phyloP scores from a whole-genome alignment of 768 basidiomycete species.

The Amanita exitialis region DNA sequence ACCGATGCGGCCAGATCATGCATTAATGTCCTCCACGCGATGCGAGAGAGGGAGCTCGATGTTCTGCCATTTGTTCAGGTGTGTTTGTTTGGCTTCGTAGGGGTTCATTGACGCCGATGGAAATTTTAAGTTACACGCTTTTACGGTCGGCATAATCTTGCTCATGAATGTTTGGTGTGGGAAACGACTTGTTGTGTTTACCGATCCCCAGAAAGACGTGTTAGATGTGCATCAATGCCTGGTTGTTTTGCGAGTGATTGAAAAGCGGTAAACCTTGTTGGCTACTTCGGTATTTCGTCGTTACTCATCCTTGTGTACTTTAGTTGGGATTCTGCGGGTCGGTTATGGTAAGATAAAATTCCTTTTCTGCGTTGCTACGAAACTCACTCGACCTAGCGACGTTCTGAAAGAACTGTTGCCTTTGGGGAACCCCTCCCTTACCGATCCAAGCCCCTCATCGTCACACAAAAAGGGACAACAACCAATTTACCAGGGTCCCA shows the following conservation, averaged over 20 bases:
- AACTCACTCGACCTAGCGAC: background rate
- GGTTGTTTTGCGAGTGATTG: background rate
- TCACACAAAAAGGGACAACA: slow-evolving; percentile 56
- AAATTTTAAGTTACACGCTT: background rate
- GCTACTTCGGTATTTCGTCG: background rate
- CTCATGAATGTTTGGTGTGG: background rate
- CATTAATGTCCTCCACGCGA: slow-evolving; percentile 64
- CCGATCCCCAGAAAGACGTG: background rate
- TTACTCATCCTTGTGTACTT: background rate
- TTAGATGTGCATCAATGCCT: background rate
- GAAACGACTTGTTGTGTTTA: background rate
- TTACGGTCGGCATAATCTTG: background rate
- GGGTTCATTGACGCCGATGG: background rate
- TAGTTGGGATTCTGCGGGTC: background rate
- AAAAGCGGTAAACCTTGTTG: background rate
- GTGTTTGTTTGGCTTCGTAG: background rate
- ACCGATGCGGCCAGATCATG: slow-evolving; percentile 77
- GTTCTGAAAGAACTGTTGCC: slow-evolving; percentile 14
- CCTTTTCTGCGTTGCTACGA: background rate
- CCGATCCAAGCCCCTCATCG: slow-evolving; percentile 37
- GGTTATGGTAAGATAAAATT: background rate
- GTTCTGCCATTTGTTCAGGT: slow-evolving; percentile 1
- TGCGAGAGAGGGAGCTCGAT: slow-evolving; percentile 24
- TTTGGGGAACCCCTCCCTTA: slow-evolving; percentile 60
- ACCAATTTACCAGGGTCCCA: slow-evolving; percentile 22